Evolutionary conservation across 495 filamentous ascomycete species (phyloP).

Genomic region (Zalerion maritima): DNA sequence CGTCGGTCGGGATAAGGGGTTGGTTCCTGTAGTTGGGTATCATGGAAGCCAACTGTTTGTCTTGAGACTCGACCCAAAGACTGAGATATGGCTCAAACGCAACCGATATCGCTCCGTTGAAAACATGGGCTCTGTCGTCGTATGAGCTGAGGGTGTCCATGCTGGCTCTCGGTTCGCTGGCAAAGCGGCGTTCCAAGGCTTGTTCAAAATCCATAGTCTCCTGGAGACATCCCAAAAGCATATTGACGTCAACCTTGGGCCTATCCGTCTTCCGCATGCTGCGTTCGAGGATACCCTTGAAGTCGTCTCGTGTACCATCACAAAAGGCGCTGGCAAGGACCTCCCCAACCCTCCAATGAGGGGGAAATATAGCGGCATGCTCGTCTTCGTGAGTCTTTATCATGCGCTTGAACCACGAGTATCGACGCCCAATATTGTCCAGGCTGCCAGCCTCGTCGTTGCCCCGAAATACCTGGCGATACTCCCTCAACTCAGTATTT

Average conservation of each 20-base stretch:
- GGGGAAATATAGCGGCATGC: slow-evolving; percentile 76
- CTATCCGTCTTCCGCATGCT: slow-evolving; percentile 69
- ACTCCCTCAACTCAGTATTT: slow-evolving; percentile 92
- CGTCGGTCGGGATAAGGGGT: slow-evolving; percentile 63
- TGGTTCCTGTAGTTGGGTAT: slow-evolving; percentile 83
- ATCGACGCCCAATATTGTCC: slow-evolving; percentile 91
- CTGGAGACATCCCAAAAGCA: slow-evolving; percentile 81
- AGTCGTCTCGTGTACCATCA: slow-evolving; percentile 89
- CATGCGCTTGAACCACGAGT: slow-evolving; percentile 93
- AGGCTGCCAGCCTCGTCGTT: slow-evolving; percentile 94
- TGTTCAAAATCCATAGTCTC: slow-evolving; percentile 98
- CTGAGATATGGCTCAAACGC: slow-evolving; percentile 96
- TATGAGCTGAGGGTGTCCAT: slow-evolving; percentile 80
- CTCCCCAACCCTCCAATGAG: slow-evolving; percentile 81
- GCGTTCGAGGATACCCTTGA: slow-evolving; percentile 77
- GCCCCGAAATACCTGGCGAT: slow-evolving; percentile 85
- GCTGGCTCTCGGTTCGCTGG: slow-evolving; percentile 62
- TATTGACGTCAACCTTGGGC: slow-evolving; percentile 75
- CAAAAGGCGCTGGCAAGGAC: slow-evolving; percentile 85
- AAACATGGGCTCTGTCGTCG: slow-evolving; percentile 62
- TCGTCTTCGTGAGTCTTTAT: slow-evolving; percentile 93
- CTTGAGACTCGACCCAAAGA: slow-evolving; percentile 93
- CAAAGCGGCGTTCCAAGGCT: slow-evolving; percentile 70
- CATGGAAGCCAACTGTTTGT: slow-evolving; percentile 71
- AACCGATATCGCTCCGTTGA: slow-evolving; percentile 87